phyloP scores from a whole-genome alignment of 257 asterid genomes.

The Agastache rugosa region DNA sequence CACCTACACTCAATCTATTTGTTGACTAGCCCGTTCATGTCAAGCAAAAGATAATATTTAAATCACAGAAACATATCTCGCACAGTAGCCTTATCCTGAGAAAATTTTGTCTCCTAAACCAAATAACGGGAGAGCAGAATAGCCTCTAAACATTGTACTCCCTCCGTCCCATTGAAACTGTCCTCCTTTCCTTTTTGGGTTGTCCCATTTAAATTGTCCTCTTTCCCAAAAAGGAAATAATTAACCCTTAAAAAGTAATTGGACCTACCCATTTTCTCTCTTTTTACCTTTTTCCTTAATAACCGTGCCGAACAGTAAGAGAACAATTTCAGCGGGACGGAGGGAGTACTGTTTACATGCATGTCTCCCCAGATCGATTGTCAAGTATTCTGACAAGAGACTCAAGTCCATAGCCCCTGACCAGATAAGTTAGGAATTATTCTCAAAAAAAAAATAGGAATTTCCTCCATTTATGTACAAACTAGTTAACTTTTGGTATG shows the following conservation, averaged over 20 bases:
- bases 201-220: too few relatives aligned
- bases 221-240: too few relatives aligned
- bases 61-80: not conserved
- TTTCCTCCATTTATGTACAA: not conserved
- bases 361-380: not conserved
- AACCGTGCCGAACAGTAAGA: too few relatives aligned
- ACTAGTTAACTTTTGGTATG: not conserved
- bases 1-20: constrained; percentile 5
- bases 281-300: too few relatives aligned
- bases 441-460: too few relatives aligned
- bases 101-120: constrained; percentile 10
- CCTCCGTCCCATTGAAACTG: too few relatives aligned
- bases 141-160: not conserved
- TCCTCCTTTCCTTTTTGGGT: too few relatives aligned
- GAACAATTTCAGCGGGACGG: too few relatives aligned
- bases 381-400: not conserved
- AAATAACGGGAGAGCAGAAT: not conserved
- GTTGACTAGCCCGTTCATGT: not conserved
- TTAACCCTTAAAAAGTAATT: too few relatives aligned
- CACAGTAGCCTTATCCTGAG: not conserved
- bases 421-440: constrained; percentile 10
- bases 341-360: too few relatives aligned
- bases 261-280: too few relatives aligned
- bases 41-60: not conserved
- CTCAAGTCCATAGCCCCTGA: not conserved